These are phyloP conservation scores for Cucurbita pepo DNA, from an alignment of 306 rosid genomes.

Conservation along the genomic window DNA sequence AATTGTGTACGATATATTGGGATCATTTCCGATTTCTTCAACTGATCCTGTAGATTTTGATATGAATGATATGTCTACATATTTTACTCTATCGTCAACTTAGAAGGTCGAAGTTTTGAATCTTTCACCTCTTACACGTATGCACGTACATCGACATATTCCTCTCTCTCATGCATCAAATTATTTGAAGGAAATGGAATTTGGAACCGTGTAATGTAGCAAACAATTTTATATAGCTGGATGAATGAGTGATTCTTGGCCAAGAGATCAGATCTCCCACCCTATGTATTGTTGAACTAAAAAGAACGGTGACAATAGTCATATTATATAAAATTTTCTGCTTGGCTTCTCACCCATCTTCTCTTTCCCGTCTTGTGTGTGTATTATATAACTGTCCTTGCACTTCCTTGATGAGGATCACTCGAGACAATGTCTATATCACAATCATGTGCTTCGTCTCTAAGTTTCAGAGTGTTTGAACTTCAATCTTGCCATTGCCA, in stretches of 20 bases:
- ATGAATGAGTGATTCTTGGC: too few relatives aligned
- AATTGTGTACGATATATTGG: neutral
- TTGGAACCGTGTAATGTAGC: too few relatives aligned
- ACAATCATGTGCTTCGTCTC: neutral
- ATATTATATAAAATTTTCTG: too few relatives aligned
- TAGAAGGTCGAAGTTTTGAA: too few relatives aligned
- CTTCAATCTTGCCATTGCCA: neutral
- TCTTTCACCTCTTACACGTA: too few relatives aligned
- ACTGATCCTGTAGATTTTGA: neutral
- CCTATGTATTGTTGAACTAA: neutral
- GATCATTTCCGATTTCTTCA: neutral
- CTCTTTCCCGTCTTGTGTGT: neutral
- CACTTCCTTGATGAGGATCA: neutral
- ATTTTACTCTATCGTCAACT: too few relatives aligned
- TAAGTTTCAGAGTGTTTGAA: neutral
- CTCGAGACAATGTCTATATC: neutral
- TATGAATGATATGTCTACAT: neutral
- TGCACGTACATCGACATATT: too few relatives aligned
- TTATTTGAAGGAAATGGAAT: too few relatives aligned
- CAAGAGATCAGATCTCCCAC: too few relatives aligned
- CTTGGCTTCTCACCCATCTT: neutral
- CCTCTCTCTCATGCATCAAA: too few relatives aligned
- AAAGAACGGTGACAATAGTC: too few relatives aligned
- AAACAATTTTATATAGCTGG: too few relatives aligned
- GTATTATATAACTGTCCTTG: neutral